These are phyloP conservation scores for Xylaria longipes DNA, from an alignment of 495 filamentous ascomycete genomes.

Conservation along the genomic window DNA sequence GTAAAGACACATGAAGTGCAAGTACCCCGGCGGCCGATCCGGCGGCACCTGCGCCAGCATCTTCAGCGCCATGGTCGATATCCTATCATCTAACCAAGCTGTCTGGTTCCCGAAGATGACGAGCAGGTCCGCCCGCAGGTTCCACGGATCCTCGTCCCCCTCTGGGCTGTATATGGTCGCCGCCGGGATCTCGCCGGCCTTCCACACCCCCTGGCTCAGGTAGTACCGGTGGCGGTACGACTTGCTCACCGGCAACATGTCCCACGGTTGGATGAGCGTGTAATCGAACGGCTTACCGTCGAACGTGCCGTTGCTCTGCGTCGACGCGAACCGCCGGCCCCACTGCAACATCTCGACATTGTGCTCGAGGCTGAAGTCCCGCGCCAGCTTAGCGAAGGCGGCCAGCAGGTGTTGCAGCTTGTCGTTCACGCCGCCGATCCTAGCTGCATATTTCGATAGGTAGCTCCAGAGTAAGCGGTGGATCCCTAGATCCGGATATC, in stretches of 20 bases:
- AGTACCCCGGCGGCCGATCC: slow-evolving; percentile 33
- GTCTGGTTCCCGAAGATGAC: slow-evolving; percentile 40
- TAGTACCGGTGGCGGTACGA: slow-evolving; percentile 43
- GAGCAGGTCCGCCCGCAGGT: slow-evolving; percentile 37
- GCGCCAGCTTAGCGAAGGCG: slow-evolving; percentile 35
- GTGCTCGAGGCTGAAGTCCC: slow-evolving; percentile 32
- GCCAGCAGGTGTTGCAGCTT: slow-evolving; percentile 33
- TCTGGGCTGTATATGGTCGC: slow-evolving; percentile 36
- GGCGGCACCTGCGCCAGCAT: slow-evolving; percentile 33
- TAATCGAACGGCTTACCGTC: slow-evolving; percentile 42
- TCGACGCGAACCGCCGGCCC: slow-evolving; percentile 36
- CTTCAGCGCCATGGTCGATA: slow-evolving; percentile 31
- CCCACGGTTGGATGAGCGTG: slow-evolving; percentile 40
- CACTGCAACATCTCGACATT: slow-evolving; percentile 36
- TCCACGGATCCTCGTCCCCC: slow-evolving; percentile 32
- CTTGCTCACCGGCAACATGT: slow-evolving; percentile 33
- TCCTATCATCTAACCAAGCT: slow-evolving; percentile 37
- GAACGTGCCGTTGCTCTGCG: slow-evolving; percentile 36
- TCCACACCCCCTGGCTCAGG: slow-evolving; percentile 35
- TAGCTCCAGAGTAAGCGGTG: slow-evolving; percentile 39
- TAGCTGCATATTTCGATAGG: slow-evolving; percentile 36
- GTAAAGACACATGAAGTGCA: slow-evolving; percentile 39
- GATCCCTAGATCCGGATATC: slow-evolving; percentile 40
- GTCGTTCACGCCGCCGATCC: slow-evolving; percentile 33
- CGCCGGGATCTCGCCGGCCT: slow-evolving; percentile 35